phyloP scores from a whole-genome alignment of 768 basidiomycete species.

The Suillus alpinus region DNA sequence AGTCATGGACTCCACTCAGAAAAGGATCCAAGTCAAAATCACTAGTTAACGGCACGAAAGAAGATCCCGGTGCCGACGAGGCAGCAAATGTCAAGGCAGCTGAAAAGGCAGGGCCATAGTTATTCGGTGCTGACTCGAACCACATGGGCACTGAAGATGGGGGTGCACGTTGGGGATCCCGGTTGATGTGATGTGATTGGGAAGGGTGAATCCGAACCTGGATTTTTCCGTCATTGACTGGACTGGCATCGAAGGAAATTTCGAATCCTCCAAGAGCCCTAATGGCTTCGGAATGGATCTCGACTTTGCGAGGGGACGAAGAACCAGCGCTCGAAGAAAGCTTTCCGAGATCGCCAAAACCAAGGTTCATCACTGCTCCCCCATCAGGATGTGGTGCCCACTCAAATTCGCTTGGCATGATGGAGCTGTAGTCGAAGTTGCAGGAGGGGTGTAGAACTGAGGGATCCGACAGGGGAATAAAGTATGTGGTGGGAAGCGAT shows the following conservation, averaged over 20 bases:
- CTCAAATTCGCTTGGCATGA: slow-evolving; percentile 52
- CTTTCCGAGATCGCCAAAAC: slow-evolving; percentile 38
- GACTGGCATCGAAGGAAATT: slow-evolving; percentile 69
- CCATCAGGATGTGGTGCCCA: slow-evolving; percentile 42
- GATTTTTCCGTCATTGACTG: slow-evolving; percentile 66
- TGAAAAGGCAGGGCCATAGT: slow-evolving; percentile 11
- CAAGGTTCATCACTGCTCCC: slow-evolving; percentile 47
- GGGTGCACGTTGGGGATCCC: slow-evolving; percentile 10
- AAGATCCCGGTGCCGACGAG: slow-evolving; percentile 38
- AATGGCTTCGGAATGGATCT: slow-evolving; percentile 47
- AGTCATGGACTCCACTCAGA: slow-evolving; percentile 20
- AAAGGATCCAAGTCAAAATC: slow-evolving; percentile 3
- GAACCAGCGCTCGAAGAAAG: slow-evolving; percentile 29
- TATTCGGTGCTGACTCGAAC: slow-evolving; percentile 16
- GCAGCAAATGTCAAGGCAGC: slow-evolving; percentile 20
- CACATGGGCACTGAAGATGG: slow-evolving; percentile 24
- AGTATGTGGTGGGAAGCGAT: slow-evolving; percentile 53
- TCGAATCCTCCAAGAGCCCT: slow-evolving; percentile 54
- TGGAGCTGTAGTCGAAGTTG: slow-evolving; percentile 41
- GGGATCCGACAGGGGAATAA: slow-evolving; percentile 44
- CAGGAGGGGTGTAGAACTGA: slow-evolving; percentile 38
- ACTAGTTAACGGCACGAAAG: slow-evolving; percentile 22
- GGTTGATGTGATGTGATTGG: slow-evolving; percentile 30
- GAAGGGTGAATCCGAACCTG: slow-evolving; percentile 70
- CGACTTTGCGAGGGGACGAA: slow-evolving; percentile 45